Base-by-base conservation (phyloP, 345 rosid species). In the Geranium rotundifolium region DNA sequence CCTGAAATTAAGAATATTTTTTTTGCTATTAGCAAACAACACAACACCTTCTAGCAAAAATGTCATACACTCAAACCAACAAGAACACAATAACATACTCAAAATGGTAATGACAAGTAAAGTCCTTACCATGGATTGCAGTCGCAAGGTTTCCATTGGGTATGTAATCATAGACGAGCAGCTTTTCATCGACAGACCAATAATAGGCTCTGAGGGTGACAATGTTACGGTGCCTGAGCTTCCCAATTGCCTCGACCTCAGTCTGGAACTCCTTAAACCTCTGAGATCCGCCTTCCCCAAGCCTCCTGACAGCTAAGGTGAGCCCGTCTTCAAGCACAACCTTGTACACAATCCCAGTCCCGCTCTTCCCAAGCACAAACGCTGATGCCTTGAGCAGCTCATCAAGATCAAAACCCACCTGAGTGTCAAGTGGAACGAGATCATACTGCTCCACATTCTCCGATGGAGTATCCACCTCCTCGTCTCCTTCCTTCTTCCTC, bases 341-440 rank as follows among this genome's bases (percentile, higher is more conserved):
- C 77, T 90, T 90, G 84, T 93, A 93, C 63, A 88, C 91, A 56
- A 90, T 93, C 41, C 99, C 99, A 27, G 86, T 88, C 70, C 97
- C 96, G 34, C 97, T 86, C 88, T 93, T 93, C 50, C 99, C 97
- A 3, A 93, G 69, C 61, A 93, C 97, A 71, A 93, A 93, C 64
- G 97, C 99, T 0, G 97, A 85, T 50, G 99, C 99, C 76, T 90
- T 93, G 54, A 93, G 89, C 69, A 93, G 76, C 77, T 93, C 97
- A 62, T 93, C 97, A 54, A 93, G 80, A 80, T 90, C 85, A 59
- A 93, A 90, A 57, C 82, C 85, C 65, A 90, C 88, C 64, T 86
- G 95, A 31, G 80, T 39, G 66, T 88, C 97, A 41, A 90, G 70
- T 0, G 95, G 77, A 59, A 90, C 86, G 18, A 93, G 90, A 75